phyloP scores from a whole-genome alignment of 1,284 basidiomycete genomes.

The Microbotryomycetes sp. region DNA sequence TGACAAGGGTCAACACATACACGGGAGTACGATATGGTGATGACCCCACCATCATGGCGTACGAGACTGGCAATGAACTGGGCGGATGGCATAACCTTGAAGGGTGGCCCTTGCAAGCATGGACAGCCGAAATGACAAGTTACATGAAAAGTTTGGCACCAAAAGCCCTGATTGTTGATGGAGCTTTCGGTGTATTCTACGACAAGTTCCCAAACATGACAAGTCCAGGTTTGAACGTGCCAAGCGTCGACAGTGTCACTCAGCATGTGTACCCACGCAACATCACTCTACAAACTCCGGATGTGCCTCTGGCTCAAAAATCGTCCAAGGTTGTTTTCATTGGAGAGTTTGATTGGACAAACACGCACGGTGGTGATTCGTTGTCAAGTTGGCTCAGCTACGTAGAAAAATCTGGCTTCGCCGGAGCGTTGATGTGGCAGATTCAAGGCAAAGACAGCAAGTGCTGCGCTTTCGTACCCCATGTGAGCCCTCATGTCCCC shows the following conservation, averaged over 20 bases:
- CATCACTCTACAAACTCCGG: neutral
- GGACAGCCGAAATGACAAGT: constrained; percentile 15
- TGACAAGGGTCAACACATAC: constrained; percentile 19
- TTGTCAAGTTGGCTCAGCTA: constrained; percentile 13
- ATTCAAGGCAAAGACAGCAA: constrained; percentile 15
- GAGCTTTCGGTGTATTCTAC: constrained; percentile 6
- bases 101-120: constrained; percentile 22
- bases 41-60: constrained; percentile 32
- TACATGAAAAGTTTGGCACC: constrained; percentile 12
- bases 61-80: constrained; percentile 33
- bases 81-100: constrained; percentile 19
- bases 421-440: constrained; percentile 5
- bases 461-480: constrained; percentile 23
- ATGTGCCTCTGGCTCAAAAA: neutral
- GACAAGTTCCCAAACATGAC: neutral
- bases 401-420: constrained; percentile 9
- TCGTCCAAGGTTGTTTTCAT: neutral
- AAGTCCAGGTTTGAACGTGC: neutral
- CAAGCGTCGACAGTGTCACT: constrained; percentile 6
- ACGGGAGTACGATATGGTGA: constrained; percentile 24
- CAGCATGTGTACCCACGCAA: constrained; percentile 21
- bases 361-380: constrained; percentile 3
- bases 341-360: constrained; percentile 27
- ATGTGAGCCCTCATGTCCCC: constrained; percentile 1
- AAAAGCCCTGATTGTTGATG: constrained; percentile 31